A percentile compares a stretch with the other conserved stretches of the same genome.
phyloP scores from a whole-genome alignment of 495 filamentous ascomycete species.

The Chaetomium fimeti region DNA sequence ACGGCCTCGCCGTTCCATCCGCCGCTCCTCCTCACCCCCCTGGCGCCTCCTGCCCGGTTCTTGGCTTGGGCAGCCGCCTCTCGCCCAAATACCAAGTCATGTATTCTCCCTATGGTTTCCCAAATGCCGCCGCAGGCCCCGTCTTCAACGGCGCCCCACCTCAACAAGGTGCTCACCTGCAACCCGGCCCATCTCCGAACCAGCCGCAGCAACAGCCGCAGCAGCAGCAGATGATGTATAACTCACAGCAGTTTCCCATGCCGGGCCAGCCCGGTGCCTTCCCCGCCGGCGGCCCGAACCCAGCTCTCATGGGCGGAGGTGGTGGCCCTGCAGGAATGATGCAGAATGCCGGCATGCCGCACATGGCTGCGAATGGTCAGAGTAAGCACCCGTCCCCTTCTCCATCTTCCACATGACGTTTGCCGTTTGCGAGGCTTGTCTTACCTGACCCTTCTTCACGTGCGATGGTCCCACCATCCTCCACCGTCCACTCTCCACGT shows the following conservation, averaged over 20 bases:
- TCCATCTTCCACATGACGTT: neutral
- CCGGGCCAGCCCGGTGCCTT: slow-evolving; percentile 44
- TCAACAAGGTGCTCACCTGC: slow-evolving; percentile 49
- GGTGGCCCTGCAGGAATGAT: slow-evolving; percentile 53
- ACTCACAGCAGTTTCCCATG: slow-evolving; percentile 50
- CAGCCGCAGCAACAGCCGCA: slow-evolving; percentile 35
- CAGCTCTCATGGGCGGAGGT: slow-evolving; percentile 48
- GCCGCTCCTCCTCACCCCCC: slow-evolving; percentile 19
- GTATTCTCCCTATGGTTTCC: slow-evolving; percentile 53
- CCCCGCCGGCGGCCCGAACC: slow-evolving; percentile 41
- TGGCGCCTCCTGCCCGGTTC: slow-evolving; percentile 27
- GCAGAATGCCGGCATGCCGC: slow-evolving; percentile 53
- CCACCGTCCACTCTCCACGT: neutral
- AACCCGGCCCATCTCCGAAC: slow-evolving; percentile 46
- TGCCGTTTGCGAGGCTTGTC: slow-evolving; percentile 20
- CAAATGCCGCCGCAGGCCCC: slow-evolving; percentile 46
- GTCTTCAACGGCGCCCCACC: slow-evolving; percentile 52
- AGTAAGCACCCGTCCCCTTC: slow-evolving; percentile 41
- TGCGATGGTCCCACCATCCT: slow-evolving; percentile 7
- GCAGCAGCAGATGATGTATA: slow-evolving; percentile 44
- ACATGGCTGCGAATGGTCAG: slow-evolving; percentile 53
- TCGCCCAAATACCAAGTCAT: slow-evolving; percentile 40
- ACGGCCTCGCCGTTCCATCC: slow-evolving; percentile 31
- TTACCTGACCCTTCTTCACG: slow-evolving; percentile 11
- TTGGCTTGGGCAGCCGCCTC: slow-evolving; percentile 30